A percentile compares a stretch with the other conserved stretches of the same genome.
Evolutionary conservation across 306 rosid species (phyloP).

Genomic region (Adenanthera pavonina): DNA sequence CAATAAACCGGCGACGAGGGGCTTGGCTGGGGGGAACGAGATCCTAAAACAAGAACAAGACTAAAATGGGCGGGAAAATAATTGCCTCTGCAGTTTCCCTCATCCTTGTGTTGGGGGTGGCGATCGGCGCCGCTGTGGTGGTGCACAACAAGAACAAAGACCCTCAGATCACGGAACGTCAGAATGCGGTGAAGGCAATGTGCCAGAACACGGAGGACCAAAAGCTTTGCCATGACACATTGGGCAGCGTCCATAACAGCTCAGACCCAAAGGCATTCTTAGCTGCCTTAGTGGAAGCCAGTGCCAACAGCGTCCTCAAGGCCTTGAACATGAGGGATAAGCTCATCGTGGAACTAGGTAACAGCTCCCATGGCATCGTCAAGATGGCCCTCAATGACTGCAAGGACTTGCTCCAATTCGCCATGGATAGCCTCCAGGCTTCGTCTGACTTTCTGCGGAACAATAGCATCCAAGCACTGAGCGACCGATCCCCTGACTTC

Average conservation of each 20-base stretch:
- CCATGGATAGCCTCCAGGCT: conserved; percentile 47
- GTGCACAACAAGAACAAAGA: conserved; percentile 28
- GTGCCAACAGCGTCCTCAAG: conserved; percentile 45
- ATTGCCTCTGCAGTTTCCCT: conserved; percentile 54
- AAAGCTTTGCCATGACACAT: conserved; percentile 53
- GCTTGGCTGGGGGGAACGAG: not conserved
- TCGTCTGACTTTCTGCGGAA: conserved; percentile 26
- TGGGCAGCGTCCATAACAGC: conserved; percentile 26
- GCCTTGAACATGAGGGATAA: conserved; percentile 57
- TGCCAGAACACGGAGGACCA: conserved; percentile 54
- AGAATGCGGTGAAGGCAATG: conserved; percentile 40
- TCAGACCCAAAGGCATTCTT: conserved; percentile 52
- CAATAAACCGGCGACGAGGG: not conserved
- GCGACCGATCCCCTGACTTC: conserved; percentile 4
- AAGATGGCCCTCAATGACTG: conserved; percentile 68
- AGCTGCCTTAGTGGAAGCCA: conserved; percentile 47
- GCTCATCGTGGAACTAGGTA: conserved; percentile 34
- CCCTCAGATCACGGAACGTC: not conserved
- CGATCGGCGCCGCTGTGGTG: conserved; percentile 48
- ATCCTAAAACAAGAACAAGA: not conserved
- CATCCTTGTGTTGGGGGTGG: conserved; percentile 73
- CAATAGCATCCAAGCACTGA: conserved; percentile 9
- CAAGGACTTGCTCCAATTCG: conserved; percentile 58
- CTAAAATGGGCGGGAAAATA: conserved; percentile 52
- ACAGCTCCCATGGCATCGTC: not conserved